phyloP scores from a whole-genome alignment of 331 rosid genomes.

The Phaseolus coccineus region DNA sequence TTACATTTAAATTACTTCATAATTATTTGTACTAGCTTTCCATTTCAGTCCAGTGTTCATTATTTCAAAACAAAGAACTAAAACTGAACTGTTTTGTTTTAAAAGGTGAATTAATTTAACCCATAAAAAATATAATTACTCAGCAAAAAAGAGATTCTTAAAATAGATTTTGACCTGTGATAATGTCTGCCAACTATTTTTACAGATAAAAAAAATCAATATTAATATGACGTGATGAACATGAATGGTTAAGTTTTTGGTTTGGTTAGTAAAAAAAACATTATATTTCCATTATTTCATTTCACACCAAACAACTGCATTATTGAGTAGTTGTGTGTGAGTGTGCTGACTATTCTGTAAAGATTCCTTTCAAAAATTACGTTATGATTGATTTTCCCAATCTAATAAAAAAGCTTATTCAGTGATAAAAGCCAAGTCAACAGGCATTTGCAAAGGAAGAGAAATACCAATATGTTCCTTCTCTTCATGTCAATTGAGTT shows the following conservation, averaged over 20 bases:
- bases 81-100: neutral
- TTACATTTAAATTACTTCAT: no score
- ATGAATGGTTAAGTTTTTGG: neutral
- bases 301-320: slow-evolving; percentile 30
- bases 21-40: no score
- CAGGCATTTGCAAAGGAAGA: neutral
- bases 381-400: neutral
- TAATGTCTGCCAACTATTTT: neutral
- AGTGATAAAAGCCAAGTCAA: slow-evolving; percentile 1
- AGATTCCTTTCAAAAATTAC: neutral
- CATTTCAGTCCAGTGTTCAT: no score
- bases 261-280: no score
- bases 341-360: neutral
- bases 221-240: neutral
- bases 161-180: neutral
- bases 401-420: neutral
- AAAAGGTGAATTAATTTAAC: neutral
- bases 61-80: no score
- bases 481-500: no score
- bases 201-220: no score
- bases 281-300: neutral
- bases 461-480: neutral
- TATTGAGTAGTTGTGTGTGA: slow-evolving; percentile 3
- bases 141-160: neutral
- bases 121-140: neutral